Evolutionary conservation across 1,284 basidiomycete genomes (phyloP), one percentile per base, ranked within the genome.

Genomic region (Moniliophthora roreri): DNA sequence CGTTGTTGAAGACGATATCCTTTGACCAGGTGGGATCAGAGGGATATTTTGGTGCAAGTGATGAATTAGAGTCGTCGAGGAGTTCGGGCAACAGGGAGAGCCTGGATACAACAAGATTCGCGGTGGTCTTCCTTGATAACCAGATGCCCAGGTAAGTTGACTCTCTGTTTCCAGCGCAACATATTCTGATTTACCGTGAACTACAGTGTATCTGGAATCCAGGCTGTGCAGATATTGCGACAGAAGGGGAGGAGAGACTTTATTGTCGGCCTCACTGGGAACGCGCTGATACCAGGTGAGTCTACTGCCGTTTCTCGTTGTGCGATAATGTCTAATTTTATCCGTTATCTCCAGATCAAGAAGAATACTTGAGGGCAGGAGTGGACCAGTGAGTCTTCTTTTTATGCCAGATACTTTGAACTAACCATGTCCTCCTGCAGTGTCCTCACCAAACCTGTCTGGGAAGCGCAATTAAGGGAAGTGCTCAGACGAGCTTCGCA

Each of bases 111-210:
- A 18, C 49, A 1, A 53, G 39, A 26, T 62, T 52, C 36, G 55
- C 55, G 45, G 72, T 84, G 6, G 73, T 85, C 16, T 88, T 89
- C 68, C 66, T 89, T 60, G 87, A 89, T 63, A 89, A 89, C 62
- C 82, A 85, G 66, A 85, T 85, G 83, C 87, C 84, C 7, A 72
- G 84, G 48, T 76, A 11, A 32, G 28, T 32, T 32, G 11, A 32
- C 7, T 32, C 11, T 6, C 6, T 6, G 28, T 32, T 32, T 32
- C 11, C 7, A 11, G 28, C 11, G 28, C 7, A 6, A 11, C 28
- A 32, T 32, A n/a, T n/a, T n/a, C 28, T 32, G 28, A 32, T 11
- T 11, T 32, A 6, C n/a, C n/a, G 6, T 32, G 28, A 32, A 32
- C 11, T 32, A 11, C 28, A 32, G 28, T 11, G 28, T 85, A 73